Evolutionary conservation across 306 rosid genomes (phyloP), one percentile per base, ranked within the genome.

Genomic region (Vigna mungo): DNA sequence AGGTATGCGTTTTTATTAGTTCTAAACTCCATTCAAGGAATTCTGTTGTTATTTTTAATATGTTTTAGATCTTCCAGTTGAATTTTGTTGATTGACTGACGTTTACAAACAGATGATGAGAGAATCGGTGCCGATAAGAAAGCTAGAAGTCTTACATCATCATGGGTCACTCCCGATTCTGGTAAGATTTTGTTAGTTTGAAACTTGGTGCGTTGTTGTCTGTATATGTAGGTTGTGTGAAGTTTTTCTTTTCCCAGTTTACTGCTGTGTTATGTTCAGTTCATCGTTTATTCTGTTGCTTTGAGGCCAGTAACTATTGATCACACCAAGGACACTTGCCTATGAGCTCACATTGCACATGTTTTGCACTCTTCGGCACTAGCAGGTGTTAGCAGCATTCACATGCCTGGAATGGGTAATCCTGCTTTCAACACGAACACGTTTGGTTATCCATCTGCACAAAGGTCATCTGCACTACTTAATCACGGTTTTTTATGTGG

Each of bases 391-490:
- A 89, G 98, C 98, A 90, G 93, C 98, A 84, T 84, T 87, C 97
- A 95, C 89, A 84, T 90, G 92, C 93, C 97, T 88, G 99, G 99
- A 89, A 88, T 95, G 90, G 91, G 88, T 90, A 94, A 90, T 92
- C 88, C 95, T 79, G 93, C 96, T 89, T 87, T 88, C 98, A 87
- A 90, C 97, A 90, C 88, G 85, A 90, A 92, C 97, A 92, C 86
- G 89, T 87, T 86, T 95, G 99, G 96, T 95, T 95, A 90, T 92
- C 89, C 97, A 91, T 71, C 99, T 89, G 89, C 97, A 92, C 97
- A 87, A 90, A 95, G 99, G 97, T 95, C 97, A 86, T 92, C 93
- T 92, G 99, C 97, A 95, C 97, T 89, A 90, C 98, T 92, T 89
- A 76, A 86, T 90, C 95, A 92, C 98, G 88, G 41, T 52, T 84